phyloP scores from a whole-genome alignment of 495 filamentous ascomycete species.

The Entonaema liquescens region DNA sequence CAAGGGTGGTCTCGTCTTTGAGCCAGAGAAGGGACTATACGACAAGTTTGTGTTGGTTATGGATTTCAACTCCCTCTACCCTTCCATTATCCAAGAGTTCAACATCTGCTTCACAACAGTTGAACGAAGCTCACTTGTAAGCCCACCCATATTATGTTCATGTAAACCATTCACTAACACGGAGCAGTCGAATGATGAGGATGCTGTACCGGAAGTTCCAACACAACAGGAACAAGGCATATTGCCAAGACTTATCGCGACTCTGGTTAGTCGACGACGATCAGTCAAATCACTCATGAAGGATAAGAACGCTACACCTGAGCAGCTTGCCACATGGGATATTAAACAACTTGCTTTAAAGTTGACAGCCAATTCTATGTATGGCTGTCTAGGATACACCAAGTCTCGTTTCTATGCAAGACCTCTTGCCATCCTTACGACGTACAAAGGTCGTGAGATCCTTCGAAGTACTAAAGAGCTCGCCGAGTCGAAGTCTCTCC shows the following conservation, averaged over 20 bases:
- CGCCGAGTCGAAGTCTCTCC: slow-evolving; percentile 84
- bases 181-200: slow-evolving; percentile 76
- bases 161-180: slow-evolving; percentile 32
- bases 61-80: slow-evolving; percentile 99
- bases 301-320: slow-evolving; percentile 81
- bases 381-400: slow-evolving; percentile 95
- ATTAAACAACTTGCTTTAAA: slow-evolving; percentile 97
- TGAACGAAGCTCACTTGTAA: slow-evolving; percentile 72
- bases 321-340: slow-evolving; percentile 94
- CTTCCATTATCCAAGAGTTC: slow-evolving; percentile 98
- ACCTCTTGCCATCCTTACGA: slow-evolving; percentile 93
- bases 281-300: slow-evolving; percentile 98
- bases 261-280: slow-evolving; percentile 83
- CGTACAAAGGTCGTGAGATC: slow-evolving; percentile 97
- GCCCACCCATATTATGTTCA: slow-evolving; percentile 16
- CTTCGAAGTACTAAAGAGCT: slow-evolving; percentile 93
- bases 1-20: slow-evolving; percentile 97
- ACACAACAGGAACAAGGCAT: slow-evolving; percentile 77
- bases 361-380: slow-evolving; percentile 99
- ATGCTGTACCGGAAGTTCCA: slow-evolving; percentile 75
- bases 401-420: slow-evolving; percentile 96
- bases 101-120: slow-evolving; percentile 99
- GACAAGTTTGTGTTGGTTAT: slow-evolving; percentile 97
- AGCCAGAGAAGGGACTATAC: slow-evolving; percentile 95
- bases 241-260: slow-evolving; percentile 87